These are phyloP conservation scores for Cytospora leucostoma DNA, from an alignment of 2,329 filamentous ascomycete species.

Conservation along the genomic window DNA sequence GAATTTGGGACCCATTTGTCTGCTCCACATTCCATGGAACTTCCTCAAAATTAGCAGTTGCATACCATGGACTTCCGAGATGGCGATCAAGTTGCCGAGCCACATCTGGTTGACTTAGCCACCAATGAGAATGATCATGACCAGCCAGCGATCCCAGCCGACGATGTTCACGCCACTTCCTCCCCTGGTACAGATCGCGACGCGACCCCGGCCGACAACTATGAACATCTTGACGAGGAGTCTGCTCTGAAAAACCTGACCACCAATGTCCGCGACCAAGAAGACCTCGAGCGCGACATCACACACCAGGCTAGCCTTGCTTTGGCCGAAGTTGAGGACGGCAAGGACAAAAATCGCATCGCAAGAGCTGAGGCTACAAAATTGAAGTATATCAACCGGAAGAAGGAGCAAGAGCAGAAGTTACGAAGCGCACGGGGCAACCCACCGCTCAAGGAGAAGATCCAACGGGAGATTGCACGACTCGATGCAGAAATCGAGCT, in stretches of 20 bases:
- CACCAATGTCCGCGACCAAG: slow-evolving; percentile 76
- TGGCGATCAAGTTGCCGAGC: slow-evolving; percentile 2
- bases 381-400: slow-evolving; percentile 64
- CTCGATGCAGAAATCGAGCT: slow-evolving; percentile 65
- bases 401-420: slow-evolving; percentile 55
- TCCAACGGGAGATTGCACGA: slow-evolving; percentile 66
- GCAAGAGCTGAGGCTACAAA: slow-evolving; percentile 57
- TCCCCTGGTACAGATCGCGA: slow-evolving; percentile 14
- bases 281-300: slow-evolving; percentile 89
- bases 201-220: slow-evolving; percentile 11
- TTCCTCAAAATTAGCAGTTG: not conserved
- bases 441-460: slow-evolving; percentile 55
- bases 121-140: not conserved
- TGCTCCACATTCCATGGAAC: not conserved
- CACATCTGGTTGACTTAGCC: not conserved
- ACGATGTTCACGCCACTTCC: not conserved
- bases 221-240: slow-evolving; percentile 53
- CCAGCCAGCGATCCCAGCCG: slow-evolving; percentile 6
- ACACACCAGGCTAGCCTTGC: slow-evolving; percentile 61
- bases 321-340: slow-evolving; percentile 63
- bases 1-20: not conserved
- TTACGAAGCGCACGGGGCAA: slow-evolving; percentile 48
- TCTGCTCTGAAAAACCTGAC: slow-evolving; percentile 63
- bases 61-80: slow-evolving; percentile 9
- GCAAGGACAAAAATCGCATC: slow-evolving; percentile 63